phyloP scores from a whole-genome alignment of 2,329 filamentous ascomycete species.

The Stromatinia cepivora region DNA sequence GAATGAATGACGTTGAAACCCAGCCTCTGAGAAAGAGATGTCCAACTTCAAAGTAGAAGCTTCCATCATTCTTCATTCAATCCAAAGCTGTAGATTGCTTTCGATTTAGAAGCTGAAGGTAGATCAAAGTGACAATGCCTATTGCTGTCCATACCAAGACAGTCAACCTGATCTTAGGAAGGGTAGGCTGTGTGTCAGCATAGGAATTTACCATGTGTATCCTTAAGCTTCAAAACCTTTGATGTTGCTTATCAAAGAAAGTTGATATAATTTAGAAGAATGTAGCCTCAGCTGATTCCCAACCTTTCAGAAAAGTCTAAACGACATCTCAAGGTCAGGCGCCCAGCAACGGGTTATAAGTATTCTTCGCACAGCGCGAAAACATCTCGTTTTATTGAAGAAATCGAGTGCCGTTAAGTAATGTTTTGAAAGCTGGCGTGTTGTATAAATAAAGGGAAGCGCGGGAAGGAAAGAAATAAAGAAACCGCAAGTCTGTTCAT shows the following conservation, averaged over 20 bases:
- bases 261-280: conserved; percentile 15
- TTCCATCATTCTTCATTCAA: neutral
- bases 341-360: conserved; percentile 66
- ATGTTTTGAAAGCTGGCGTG: conserved; percentile 29
- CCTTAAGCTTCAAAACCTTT: neutral
- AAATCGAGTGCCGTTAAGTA: conserved; percentile 27
- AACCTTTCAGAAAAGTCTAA: conserved; percentile 61
- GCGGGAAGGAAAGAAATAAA: neutral
- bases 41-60: no score
- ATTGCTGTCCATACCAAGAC: neutral
- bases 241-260: neutral
- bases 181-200: no score
- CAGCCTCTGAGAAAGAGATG: no score
- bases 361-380: conserved; percentile 69
- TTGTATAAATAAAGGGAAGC: neutral
- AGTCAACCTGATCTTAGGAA: no score
- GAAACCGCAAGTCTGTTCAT: neutral
- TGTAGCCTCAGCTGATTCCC: conserved; percentile 76
- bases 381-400: conserved; percentile 54
- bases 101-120: neutral
- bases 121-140: neutral
- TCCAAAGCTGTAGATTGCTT: neutral
- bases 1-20: neutral
- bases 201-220: neutral
- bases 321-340: conserved; percentile 67